Base-by-base conservation (phyloP, 768 basidiomycete genomes). In the Pleurotus giganteus region DNA sequence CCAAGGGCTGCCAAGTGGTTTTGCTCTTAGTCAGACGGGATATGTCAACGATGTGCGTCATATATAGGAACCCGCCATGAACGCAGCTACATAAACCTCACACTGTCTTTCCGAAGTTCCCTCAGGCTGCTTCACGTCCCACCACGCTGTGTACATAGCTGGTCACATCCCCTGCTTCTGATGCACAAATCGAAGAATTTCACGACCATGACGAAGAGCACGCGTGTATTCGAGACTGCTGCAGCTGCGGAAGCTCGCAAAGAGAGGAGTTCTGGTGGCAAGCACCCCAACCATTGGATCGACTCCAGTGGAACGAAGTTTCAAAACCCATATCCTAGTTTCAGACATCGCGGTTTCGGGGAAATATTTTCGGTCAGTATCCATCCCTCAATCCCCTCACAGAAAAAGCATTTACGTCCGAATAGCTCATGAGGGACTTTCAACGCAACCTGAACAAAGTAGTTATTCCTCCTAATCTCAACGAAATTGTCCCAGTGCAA, bases 281-380 rank as follows among this genome's bases (percentile, higher is more conserved):
- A 23, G 27, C 44, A 56, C 28, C 67, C 67, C 9, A 60, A 58
- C n/a, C 69, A 69, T 50, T 68, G 68, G 68, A 59, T 63, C 11
- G 59, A 69, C 47, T 34, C 54, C 19, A 57, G 41, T 27, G 59
- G 60, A n/a, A 63, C 61, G 9, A 54, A 55, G 3, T 71, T 71
- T 42, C 23, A 60, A 34, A 71, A 69, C 31, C 69, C 69, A 32
- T 71, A 67, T 66, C 54, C 57, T 13, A 68, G 69, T 47, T 69
- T 58, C 46, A 60, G 61, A 26, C 32, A n/a, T 19, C 15, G 45
- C 37, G 44, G 23, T 8, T 47, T 53, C 28, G 43, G 41, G 21
- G 66, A 67, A 23, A 24, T 54, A 3, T 4, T 54, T 4, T 65
- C 41, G 21, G 57, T 56, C 57, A 58, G 53, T 11, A 53, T 57